Conservation (phyloP, 2,329 filamentous ascomycete species). For the Eutypella sp. region DNA sequence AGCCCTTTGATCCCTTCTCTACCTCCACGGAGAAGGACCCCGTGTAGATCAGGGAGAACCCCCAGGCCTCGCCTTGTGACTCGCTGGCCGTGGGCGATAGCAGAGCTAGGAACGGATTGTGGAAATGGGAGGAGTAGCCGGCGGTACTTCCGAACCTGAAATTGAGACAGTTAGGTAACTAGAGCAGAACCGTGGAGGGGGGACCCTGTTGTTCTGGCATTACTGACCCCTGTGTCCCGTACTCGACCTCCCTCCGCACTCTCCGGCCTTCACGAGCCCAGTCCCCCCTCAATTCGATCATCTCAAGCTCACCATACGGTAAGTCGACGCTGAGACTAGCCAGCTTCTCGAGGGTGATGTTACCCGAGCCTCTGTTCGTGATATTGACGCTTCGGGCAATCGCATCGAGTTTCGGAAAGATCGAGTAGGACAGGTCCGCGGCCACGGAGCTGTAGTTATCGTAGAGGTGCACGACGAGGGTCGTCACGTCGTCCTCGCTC, state of each 20-base stretch:
- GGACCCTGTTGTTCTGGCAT: too few relatives aligned
- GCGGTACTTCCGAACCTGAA: slow-evolving; percentile 54
- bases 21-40: slow-evolving; percentile 59
- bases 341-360: slow-evolving; percentile 56
- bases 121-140: slow-evolving; percentile 59
- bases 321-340: slow-evolving; percentile 46
- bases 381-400: slow-evolving; percentile 57
- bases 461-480: slow-evolving; percentile 51
- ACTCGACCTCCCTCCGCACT: slow-evolving; percentile 50
- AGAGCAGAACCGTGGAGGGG: too few relatives aligned
- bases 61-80: slow-evolving; percentile 56
- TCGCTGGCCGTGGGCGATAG: slow-evolving; percentile 55
- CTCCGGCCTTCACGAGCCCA: slow-evolving; percentile 56
- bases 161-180: slow-evolving; percentile 12
- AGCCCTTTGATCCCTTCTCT: slow-evolving; percentile 57
- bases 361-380: slow-evolving; percentile 50
- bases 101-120: slow-evolving; percentile 60
- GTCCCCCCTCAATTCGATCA: slow-evolving; percentile 58
- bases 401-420: slow-evolving; percentile 58
- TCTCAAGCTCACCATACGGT: slow-evolving; percentile 54
- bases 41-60: slow-evolving; percentile 60
- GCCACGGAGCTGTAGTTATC: slow-evolving; percentile 55
- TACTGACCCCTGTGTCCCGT: slow-evolving; percentile 48
- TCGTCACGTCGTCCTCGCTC: slow-evolving; percentile 49
- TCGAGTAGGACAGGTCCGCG: slow-evolving; percentile 56